Base-by-base conservation (phyloP, 2,329 filamentous ascomycete genomes). In the Colletotrichum sp. region DNA sequence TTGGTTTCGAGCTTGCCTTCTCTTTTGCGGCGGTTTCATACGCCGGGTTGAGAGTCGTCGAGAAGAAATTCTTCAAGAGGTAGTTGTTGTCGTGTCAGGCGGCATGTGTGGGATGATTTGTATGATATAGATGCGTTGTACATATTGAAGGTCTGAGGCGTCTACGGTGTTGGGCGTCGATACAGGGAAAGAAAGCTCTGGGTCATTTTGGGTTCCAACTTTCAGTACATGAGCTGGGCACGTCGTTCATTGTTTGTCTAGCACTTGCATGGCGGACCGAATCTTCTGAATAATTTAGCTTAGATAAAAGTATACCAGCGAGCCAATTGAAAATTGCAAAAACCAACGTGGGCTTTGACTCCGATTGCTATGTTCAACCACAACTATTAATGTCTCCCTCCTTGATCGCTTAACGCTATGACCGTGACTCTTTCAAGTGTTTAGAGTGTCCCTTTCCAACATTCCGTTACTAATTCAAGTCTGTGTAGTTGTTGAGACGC, bases 1-100 rank as follows among this genome's bases (percentile, higher is more conserved):
- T 88, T 38, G 87, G 86, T 5, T 92, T 94, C 77, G 93, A 94
- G 81, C 81, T 94, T 63, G 93, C 88, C 0, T 94, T 94, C 81
- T 87, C 85, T 1, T 93, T 95, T 79, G 82, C 90, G 2, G 83
- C 88, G 8, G 78, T 88, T 2, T 84, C 84, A 2, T 94, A 93
- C 82, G 79, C 87, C 62, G 79, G 85, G 3, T 78, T 92, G 76
- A 85, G 91, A 74, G 82, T 84, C 9, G 55, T 85, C 14, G 87
- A 88, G 80, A 85, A 83, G 79, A 81, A 76, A 55, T 79, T 84
- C 34, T 87, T 87, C 72, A 81, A 81, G 66, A 81, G 85, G 55
- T 86, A 82, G 80, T 12, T 59, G 16, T 30, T 21, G 63, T 52
- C 43, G n/a, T 52, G 12, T 52, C 24, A 14, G n/a, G 32, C 30